These are phyloP conservation scores for Saccharomycopsis malanga DNA, from an alignment of 805 yeast genomes.

Conservation along the genomic window DNA sequence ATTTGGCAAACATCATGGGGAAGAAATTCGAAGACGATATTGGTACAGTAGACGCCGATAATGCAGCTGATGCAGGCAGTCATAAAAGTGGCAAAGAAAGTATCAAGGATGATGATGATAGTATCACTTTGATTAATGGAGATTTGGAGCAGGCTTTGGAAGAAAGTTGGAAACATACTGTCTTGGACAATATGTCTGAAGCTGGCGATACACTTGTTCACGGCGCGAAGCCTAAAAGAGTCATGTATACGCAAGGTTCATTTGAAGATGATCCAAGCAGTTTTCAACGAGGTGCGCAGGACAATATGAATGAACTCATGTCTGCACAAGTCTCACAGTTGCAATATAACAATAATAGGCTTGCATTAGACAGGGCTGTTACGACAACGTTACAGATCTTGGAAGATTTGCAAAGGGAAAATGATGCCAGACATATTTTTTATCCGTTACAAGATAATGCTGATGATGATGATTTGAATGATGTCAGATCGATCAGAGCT, in stretches of 20 bases:
- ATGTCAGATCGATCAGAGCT: constrained; percentile 24
- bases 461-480: constrained; percentile 26
- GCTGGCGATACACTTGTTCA: constrained; percentile 9
- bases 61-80: no score
- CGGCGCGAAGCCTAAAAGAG: constrained; percentile 13
- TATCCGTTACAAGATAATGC: constrained; percentile 44
- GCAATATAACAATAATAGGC: constrained; percentile 67
- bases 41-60: no score
- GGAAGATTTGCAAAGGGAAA: constrained; percentile 47
- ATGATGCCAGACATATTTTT: constrained; percentile 52
- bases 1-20: no score
- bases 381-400: constrained; percentile 45
- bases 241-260: constrained; percentile 14
- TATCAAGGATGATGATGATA: constrained; percentile 14
- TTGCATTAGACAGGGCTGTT: constrained; percentile 56
- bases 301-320: constrained; percentile 23
- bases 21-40: no score
- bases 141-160: constrained; percentile 1
- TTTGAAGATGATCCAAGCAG: constrained; percentile 5
- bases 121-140: constrained; percentile 2
- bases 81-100: no score
- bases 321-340: constrained; percentile 59
- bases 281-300: constrained; percentile 3
- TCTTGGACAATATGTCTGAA: constrained; percentile 9
- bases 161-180: not conserved